These are phyloP conservation scores for Starmerella bombicola DNA, from an alignment of 805 yeast genomes.

Conservation along the genomic window DNA sequence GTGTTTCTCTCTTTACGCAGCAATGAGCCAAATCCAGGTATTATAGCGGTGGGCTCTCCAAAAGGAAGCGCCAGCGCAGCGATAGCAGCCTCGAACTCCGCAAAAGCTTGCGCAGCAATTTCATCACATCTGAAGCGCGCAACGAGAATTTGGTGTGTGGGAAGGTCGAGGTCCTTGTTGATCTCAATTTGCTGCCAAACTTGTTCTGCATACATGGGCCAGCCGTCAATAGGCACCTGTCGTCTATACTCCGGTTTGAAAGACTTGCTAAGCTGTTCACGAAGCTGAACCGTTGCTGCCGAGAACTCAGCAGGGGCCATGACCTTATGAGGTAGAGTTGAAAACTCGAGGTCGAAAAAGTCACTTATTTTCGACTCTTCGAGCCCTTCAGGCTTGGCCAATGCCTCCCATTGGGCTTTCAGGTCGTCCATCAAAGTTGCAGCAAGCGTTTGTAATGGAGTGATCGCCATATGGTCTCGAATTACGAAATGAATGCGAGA, in stretches of 20 bases:
- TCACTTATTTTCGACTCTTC: constrained; percentile 47
- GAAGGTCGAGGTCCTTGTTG: constrained; percentile 88
- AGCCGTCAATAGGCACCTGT: constrained; percentile 84
- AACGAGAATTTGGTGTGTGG: constrained; percentile 90
- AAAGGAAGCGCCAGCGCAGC: constrained; percentile 24
- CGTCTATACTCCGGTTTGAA: constrained; percentile 70
- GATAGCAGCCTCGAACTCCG: constrained; percentile 33
- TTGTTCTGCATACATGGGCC: constrained; percentile 81
- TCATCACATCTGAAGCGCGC: constrained; percentile 93
- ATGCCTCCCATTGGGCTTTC: constrained; percentile 60
- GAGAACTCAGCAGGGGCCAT: constrained; percentile 62
- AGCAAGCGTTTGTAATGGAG: constrained; percentile 63
- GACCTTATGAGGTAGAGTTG: constrained; percentile 72
- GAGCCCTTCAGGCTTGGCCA: constrained; percentile 60
- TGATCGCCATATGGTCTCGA: constrained; percentile 79
- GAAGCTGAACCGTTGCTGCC: constrained; percentile 47
- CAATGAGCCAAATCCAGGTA: constrained; percentile 26
- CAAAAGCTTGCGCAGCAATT: constrained; percentile 46
- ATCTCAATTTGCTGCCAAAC: constrained; percentile 91
- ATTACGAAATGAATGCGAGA: constrained; percentile 57
- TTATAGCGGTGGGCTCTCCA: constrained; percentile 12
- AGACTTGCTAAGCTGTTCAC: constrained; percentile 41
- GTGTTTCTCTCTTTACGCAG: constrained; percentile 36
- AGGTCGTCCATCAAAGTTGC: constrained; percentile 60
- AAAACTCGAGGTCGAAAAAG: constrained; percentile 75